Evolutionary conservation across 2,329 filamentous ascomycete species (phyloP).

Genomic region (Trichoderma sp.): DNA sequence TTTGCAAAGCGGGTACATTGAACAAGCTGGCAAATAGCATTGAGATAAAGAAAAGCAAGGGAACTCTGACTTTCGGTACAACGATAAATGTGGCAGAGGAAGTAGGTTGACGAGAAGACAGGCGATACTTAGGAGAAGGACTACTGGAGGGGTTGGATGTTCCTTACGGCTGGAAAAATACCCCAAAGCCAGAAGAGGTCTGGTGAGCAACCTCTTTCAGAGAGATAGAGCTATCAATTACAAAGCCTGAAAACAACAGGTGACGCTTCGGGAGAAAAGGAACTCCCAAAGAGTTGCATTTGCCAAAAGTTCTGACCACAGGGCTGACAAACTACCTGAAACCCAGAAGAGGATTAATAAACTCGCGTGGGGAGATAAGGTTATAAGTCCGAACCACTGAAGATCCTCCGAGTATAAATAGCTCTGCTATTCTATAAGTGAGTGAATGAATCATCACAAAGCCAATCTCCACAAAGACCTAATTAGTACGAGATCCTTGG

Average conservation of each 20-base stretch:
- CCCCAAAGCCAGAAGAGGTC: not conserved
- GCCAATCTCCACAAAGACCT: not conserved
- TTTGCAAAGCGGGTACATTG: not conserved
- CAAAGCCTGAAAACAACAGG: not conserved
- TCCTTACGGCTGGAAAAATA: not conserved
- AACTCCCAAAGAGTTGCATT: not conserved
- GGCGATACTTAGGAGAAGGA: not conserved
- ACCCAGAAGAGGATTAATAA: not conserved
- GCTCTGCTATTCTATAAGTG: not conserved
- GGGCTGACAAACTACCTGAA: not conserved
- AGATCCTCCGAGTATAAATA: not conserved
- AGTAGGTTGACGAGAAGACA: not conserved
- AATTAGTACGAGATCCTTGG: not conserved
- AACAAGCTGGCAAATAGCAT: not conserved
- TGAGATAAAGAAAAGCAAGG: not conserved
- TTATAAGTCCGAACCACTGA: not conserved
- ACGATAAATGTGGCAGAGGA: not conserved
- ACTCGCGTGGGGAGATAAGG: not conserved
- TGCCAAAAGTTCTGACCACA: not conserved
- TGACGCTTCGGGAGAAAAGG: not conserved
- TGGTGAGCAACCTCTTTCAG: not conserved
- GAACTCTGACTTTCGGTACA: not conserved
- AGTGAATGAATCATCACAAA: not conserved
- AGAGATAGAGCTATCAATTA: not conserved
- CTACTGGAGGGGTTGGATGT: no score